phyloP scores from a whole-genome alignment of 371 early-diverging fungal genomes.

The Quaeritorhiza haematococci region DNA sequence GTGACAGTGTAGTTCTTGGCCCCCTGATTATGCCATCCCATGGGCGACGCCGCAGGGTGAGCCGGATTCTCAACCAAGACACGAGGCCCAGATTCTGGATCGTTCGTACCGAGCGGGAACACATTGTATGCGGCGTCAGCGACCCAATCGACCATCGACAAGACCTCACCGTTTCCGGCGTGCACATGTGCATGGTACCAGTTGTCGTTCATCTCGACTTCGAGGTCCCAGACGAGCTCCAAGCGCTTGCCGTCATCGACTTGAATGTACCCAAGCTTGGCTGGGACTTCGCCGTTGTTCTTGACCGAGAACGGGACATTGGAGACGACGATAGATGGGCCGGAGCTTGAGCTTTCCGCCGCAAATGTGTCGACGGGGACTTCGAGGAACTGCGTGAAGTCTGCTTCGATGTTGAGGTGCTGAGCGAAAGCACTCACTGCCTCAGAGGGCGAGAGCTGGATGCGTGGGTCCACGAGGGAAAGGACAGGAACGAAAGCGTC shows the following conservation, averaged over 20 bases:
- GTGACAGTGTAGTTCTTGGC: conserved; percentile 62
- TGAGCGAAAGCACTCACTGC: too few species aligned
- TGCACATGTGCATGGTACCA: conserved; percentile 86
- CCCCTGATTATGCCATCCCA: conserved; percentile 70
- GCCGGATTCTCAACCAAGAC: conserved; percentile 66
- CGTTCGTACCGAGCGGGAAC: conserved; percentile 81
- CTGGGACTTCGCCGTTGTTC: conserved; percentile 25
- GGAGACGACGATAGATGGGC: too few species aligned
- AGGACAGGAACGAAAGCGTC: too few species aligned
- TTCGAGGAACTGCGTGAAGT: too few species aligned
- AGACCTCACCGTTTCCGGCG: conserved; percentile 60
- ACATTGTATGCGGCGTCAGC: conserved; percentile 72
- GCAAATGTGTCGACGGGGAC: too few species aligned
- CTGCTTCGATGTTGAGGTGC: too few species aligned
- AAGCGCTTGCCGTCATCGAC: conserved; percentile 24
- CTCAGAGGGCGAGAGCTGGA: too few species aligned
- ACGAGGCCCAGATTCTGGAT: conserved; percentile 66
- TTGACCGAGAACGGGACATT: too few species aligned
- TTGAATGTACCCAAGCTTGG: conserved; percentile 29
- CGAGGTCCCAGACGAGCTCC: conserved; percentile 76
- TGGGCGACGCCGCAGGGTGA: conserved; percentile 65
- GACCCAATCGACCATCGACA: conserved; percentile 84
- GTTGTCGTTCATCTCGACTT: conserved; percentile 81
- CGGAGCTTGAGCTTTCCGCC: too few species aligned
- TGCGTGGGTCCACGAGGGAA: too few species aligned